Evolutionary conservation across 108 stramenopile genomes (phyloP), one percentile per base, ranked within the genome.

Genomic region (Cyclotella atomus): DNA sequence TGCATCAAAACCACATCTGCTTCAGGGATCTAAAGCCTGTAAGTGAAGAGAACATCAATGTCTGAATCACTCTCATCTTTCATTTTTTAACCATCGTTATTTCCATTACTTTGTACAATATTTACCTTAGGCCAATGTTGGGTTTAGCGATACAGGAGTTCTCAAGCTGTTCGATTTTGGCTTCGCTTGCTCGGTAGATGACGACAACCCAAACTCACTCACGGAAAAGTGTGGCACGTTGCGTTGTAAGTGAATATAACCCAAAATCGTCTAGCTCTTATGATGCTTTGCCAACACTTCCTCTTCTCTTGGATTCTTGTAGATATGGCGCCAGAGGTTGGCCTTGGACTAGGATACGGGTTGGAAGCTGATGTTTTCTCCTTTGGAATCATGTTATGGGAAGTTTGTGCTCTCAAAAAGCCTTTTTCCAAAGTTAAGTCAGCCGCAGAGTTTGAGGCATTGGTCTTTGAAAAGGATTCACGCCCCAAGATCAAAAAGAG

Each of bases 111-210:
- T 30, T 59, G 4, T 59, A 10, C 2, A 33, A 32, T n/a, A n/a
- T n/a, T 32, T 30, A 2, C 56, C 14, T 19, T 33, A 59, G 56
- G 77, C 59, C 38, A 90, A 90, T 70, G 77, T 90, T 67, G 89
- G 89, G 14, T 75, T 66, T 29, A 57, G 59, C 45, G 53, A 52
- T 17, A 59, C 16, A 14, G 64, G 59, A 14, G 44, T 46, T 14
- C 12, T 67, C 23, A 75, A 77, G 70, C 54, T 89, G 15, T 89
- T 89, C 59, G 89, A 89, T 61, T 87, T 89, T 73, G 89, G 89
- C 14, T 77, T 89, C 45, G 85, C 89, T 54, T 61, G 52, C 19
- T 32, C 34, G 1, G 28, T 89, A 0, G 41, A 52, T 14, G 25
- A 41, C n/a, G 50, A 16, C 19, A 44, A 44, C 14, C 28, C 28